Evolutionary conservation across 1,284 basidiomycete species (phyloP).

Genomic region (Microbotryum violaceum): DNA sequence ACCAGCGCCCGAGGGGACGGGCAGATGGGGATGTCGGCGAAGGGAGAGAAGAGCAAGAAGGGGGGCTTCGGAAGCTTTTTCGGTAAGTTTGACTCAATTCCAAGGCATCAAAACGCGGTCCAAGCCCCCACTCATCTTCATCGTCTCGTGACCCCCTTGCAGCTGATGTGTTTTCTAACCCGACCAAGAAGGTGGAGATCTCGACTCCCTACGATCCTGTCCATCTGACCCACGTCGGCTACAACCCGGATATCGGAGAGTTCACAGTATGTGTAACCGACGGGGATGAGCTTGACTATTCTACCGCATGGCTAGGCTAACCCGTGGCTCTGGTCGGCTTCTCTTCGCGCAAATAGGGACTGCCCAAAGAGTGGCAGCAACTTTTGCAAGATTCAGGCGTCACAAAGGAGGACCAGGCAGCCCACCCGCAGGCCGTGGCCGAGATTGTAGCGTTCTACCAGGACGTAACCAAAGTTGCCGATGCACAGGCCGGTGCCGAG

Average conservation of each 20-base stretch:
- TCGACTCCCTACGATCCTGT: conserved; percentile 98
- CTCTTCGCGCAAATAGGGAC: conserved; percentile 46
- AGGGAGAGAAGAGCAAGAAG: conserved; percentile 23
- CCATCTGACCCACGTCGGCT: conserved; percentile 97
- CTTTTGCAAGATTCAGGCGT: conserved; percentile 93
- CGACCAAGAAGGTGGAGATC: conserved; percentile 77
- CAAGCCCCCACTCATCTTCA: neutral
- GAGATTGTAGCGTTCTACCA: conserved; percentile 99
- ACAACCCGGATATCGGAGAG: conserved; percentile 97
- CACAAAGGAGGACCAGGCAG: conserved; percentile 87
- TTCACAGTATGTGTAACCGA: conserved; percentile 43
- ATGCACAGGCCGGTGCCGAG: conserved; percentile 23
- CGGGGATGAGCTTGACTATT: neutral
- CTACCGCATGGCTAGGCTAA: neutral
- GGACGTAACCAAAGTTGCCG: conserved; percentile 42
- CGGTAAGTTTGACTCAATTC: conserved; percentile 8
- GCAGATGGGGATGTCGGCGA: conserved; percentile 1
- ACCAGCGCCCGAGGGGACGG: neutral
- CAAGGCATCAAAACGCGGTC: rapidly evolving
- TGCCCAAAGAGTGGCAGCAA: conserved; percentile 99
- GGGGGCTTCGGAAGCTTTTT: conserved; percentile 24
- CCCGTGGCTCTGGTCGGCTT: neutral
- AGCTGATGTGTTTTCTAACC: conserved; percentile 30
- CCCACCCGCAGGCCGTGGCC: conserved; percentile 96
- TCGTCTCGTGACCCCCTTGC: neutral